These are phyloP conservation scores for Pleochaeta shiraiana DNA, from an alignment of 2,329 filamentous ascomycete genomes.

Conservation along the genomic window DNA sequence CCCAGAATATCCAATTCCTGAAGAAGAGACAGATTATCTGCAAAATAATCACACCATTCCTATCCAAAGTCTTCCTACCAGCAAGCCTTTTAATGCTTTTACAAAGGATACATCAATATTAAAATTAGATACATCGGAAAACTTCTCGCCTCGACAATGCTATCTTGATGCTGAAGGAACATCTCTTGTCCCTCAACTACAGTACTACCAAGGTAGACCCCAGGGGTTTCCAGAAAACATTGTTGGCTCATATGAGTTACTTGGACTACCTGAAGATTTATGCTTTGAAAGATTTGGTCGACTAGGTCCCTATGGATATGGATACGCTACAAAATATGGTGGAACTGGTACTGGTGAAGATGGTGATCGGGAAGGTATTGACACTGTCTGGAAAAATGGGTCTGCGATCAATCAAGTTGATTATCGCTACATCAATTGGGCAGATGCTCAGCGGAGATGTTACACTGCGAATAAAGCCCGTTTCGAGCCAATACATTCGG, in stretches of 20 bases:
- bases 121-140: constrained; percentile 25
- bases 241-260: constrained; percentile 65
- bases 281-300: constrained; percentile 88
- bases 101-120: constrained; percentile 27
- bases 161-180: constrained; percentile 50
- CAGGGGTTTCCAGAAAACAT: constrained; percentile 67
- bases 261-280: constrained; percentile 61
- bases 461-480: constrained; percentile 45
- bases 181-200: constrained; percentile 44
- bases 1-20: constrained; percentile 57
- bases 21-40: constrained; percentile 36
- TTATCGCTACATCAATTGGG: constrained; percentile 59
- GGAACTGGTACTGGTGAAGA: constrained; percentile 72
- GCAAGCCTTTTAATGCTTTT: constrained; percentile 40
- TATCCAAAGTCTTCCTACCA: constrained; percentile 23
- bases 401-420: constrained; percentile 41
- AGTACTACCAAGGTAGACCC: constrained; percentile 57
- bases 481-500: constrained; percentile 24
- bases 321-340: constrained; percentile 58
- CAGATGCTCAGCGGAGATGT: constrained; percentile 53
- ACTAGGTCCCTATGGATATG: constrained; percentile 73
- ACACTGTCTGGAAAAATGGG: constrained; percentile 48
- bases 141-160: constrained; percentile 40
- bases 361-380: constrained; percentile 62
- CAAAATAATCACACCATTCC: constrained; percentile 21